Evolutionary conservation across 163 green algal species (phyloP).

Genomic region (Scenedesmus sp.): DNA sequence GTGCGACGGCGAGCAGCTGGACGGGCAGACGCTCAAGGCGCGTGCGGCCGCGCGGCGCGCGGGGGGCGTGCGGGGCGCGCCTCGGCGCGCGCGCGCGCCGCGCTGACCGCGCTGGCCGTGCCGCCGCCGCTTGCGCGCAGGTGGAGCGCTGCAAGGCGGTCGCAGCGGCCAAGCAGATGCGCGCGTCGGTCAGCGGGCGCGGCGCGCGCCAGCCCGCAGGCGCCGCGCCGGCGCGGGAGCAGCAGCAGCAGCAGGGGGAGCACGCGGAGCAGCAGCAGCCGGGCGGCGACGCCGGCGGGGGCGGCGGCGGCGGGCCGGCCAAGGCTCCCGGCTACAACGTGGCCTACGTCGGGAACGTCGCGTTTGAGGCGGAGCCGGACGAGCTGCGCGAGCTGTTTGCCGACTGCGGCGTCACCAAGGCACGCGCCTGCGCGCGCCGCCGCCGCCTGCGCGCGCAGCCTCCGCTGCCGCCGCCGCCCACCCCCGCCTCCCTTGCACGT

Average conservation of each 20-base stretch:
- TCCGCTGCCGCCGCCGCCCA: neutral
- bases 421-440: neutral
- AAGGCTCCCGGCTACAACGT: conserved; percentile 81
- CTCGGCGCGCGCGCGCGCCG: neutral
- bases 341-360: conserved; percentile 86
- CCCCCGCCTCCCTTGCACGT: too few relatives aligned
- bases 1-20: conserved; percentile 75
- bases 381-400: conserved; percentile 76
- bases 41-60: too few relatives aligned
- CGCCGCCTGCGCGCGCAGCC: neutral
- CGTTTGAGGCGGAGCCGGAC: conserved; percentile 68
- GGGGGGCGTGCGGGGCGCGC: too few relatives aligned
- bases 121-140: conserved; percentile 39
- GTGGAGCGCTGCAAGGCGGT: conserved; percentile 80
- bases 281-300: neutral
- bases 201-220: neutral
- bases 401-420: conserved; percentile 58
- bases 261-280: conserved; percentile 25
- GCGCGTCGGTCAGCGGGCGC: neutral
- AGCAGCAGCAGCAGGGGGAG: conserved; percentile 19
- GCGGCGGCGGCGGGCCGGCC: neutral
- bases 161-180: conserved; percentile 29
- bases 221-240: neutral
- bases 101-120: neutral
- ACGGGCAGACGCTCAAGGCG: conserved; percentile 72